A percentile compares a stretch with the other conserved stretches of the same genome.
phyloP scores from a whole-genome alignment of 2,329 filamentous ascomycete genomes.

The Calonectria hongkongensis region DNA sequence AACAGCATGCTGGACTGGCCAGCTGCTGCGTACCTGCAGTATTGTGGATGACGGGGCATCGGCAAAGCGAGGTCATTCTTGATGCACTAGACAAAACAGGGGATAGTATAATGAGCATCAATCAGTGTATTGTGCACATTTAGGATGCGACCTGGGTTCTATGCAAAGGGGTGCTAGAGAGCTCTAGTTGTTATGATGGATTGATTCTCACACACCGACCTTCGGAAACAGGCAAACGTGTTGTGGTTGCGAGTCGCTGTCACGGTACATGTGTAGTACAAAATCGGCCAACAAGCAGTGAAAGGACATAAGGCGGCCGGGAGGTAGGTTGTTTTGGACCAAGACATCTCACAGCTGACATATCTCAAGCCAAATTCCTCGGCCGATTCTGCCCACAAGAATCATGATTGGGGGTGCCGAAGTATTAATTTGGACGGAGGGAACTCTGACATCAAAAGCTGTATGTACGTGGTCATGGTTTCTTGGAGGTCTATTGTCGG shows the following conservation, averaged over 20 bases:
- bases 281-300: not conserved
- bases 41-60: slow-evolving; percentile 34
- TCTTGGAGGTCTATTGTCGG: too few species aligned
- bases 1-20: slow-evolving; percentile 28
- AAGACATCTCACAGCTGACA: not conserved
- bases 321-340: not conserved
- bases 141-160: too few species aligned
- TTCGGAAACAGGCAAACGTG: not conserved
- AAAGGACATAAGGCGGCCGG: not conserved
- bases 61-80: slow-evolving; percentile 13
- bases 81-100: slow-evolving; percentile 28
- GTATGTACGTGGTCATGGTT: too few species aligned
- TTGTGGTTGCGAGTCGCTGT: not conserved
- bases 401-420: too few species aligned
- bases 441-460: too few species aligned
- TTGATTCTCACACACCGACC: not conserved
- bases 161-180: not conserved
- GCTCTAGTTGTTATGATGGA: not conserved
- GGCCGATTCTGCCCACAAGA: not conserved
- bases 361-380: not conserved
- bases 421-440: too few species aligned
- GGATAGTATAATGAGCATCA: slow-evolving; percentile 16
- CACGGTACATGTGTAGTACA: not conserved
- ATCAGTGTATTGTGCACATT: not conserved
- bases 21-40: slow-evolving; percentile 52